A percentile compares a stretch with the other conserved stretches of the same genome.
phyloP scores from a whole-genome alignment of 768 basidiomycete species.

The Leccinum aurantiacum region DNA sequence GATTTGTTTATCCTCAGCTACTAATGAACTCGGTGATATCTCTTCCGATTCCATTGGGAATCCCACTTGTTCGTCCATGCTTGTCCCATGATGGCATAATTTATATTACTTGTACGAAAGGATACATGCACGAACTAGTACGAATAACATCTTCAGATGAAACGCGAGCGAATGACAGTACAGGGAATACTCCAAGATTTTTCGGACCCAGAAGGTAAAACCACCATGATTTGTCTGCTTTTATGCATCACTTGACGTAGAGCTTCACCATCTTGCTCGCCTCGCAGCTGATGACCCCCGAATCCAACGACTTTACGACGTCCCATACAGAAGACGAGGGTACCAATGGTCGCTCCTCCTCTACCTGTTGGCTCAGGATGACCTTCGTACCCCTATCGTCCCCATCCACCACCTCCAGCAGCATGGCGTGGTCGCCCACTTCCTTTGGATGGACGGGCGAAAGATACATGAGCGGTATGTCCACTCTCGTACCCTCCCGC shows the following conservation, averaged over 20 bases:
- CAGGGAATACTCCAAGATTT: background rate
- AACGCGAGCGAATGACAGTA: background rate
- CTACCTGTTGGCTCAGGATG: constrained; percentile 38
- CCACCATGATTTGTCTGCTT: background rate
- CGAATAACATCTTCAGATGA: background rate
- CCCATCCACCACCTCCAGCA: constrained; percentile 40
- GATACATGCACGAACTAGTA: background rate
- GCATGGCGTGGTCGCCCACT: constrained; percentile 48
- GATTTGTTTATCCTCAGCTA: too few species aligned
- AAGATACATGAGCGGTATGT: constrained; percentile 44
- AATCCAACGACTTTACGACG: background rate
- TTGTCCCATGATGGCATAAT: too few species aligned
- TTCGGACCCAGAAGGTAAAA: background rate
- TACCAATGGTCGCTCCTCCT: background rate
- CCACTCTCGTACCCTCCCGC: constrained; percentile 33
- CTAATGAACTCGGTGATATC: too few species aligned
- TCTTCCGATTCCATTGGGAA: too few species aligned
- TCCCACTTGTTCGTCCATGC: too few species aligned
- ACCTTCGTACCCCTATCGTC: constrained; percentile 42
- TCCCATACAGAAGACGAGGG: background rate
- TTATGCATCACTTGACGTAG: background rate
- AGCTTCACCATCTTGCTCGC: background rate
- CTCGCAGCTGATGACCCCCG: background rate
- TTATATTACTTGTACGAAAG: background rate
- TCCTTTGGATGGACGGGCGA: constrained; percentile 38